Conservation (phyloP, 805 yeast genomes). For the Wickerhamomyces hampshirensis region DNA sequence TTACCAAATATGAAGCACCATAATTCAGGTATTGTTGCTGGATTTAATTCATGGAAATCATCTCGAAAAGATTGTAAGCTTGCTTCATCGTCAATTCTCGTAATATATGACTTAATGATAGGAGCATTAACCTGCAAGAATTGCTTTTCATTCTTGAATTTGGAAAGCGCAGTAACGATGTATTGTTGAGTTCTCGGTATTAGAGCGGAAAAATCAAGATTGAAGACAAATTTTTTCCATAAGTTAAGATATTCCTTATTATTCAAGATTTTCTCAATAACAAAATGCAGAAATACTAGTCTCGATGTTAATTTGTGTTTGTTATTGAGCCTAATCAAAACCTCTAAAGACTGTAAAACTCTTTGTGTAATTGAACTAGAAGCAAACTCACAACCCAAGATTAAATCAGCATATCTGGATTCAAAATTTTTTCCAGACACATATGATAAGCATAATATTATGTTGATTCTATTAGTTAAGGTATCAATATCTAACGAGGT, state of each 20-base stretch:
- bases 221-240: conserved; percentile 8
- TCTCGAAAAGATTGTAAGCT: conserved; percentile 10
- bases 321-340: conserved; percentile 9
- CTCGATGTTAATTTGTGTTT: conserved; percentile 2
- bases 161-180: conserved; percentile 7
- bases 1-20: conserved; percentile 20
- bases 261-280: conserved; percentile 3
- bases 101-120: conserved; percentile 5
- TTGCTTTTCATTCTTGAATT: conserved; percentile 4
- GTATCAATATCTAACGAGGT: conserved; percentile 8
- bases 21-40: conserved; percentile 15
- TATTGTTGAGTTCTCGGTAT: conserved; percentile 7
- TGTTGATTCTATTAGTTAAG: conserved; percentile 21
- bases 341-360: conserved; percentile 7
- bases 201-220: conserved; percentile 2
- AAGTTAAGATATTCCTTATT: conserved; percentile 1
- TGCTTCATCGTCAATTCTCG: neutral
- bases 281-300: neutral
- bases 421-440: conserved; percentile 17
- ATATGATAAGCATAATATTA: conserved; percentile 12
- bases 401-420: conserved; percentile 10
- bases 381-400: conserved; percentile 6
- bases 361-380: conserved; percentile 4
- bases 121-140: conserved; percentile 8
- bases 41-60: conserved; percentile 13